phyloP scores from a whole-genome alignment of 495 filamentous ascomycete species.

The Xylaria curta region DNA sequence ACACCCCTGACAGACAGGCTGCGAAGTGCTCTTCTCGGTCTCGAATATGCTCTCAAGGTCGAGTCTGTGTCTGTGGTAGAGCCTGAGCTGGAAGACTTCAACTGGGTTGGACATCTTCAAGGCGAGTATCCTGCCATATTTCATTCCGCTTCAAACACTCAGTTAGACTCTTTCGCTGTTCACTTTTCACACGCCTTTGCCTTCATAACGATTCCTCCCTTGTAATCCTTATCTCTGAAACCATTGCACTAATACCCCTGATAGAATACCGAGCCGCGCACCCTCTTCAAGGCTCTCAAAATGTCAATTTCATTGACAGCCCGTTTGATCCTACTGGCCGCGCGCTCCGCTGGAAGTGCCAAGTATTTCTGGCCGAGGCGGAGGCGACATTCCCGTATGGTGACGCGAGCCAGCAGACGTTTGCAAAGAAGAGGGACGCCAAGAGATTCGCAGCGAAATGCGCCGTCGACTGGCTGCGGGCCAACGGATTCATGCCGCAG shows the following conservation, averaged over 20 bases:
- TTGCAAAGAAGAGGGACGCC: slow-evolving; percentile 51
- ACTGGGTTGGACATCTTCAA: slow-evolving; percentile 48
- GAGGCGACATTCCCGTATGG: slow-evolving; percentile 36
- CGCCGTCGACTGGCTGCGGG: slow-evolving; percentile 47
- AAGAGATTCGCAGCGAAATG: slow-evolving; percentile 54
- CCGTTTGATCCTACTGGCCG: slow-evolving; percentile 22
- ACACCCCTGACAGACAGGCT: slow-evolving; percentile 41
- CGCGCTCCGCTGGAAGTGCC: slow-evolving; percentile 33
- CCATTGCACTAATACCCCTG: slow-evolving; percentile 14
- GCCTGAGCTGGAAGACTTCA: slow-evolving; percentile 35
- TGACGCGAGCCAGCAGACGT: slow-evolving; percentile 35
- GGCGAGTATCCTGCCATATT: slow-evolving; percentile 32
- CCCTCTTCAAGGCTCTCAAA: slow-evolving; percentile 23
- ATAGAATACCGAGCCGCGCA: slow-evolving; percentile 34
- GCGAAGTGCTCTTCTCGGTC: slow-evolving; percentile 38
- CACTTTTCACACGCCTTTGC: neutral
- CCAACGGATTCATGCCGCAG: slow-evolving; percentile 33
- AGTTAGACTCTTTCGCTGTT: neutral
- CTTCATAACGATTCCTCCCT: neutral
- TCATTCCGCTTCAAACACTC: neutral
- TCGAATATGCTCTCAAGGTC: slow-evolving; percentile 37
- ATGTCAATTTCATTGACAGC: slow-evolving; percentile 19
- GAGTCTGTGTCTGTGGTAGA: slow-evolving; percentile 26
- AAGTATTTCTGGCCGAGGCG: slow-evolving; percentile 27
- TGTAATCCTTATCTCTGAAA: no score